A percentile compares a stretch with the other conserved stretches of the same genome.
These are phyloP conservation scores for Microbotryum scabiosae DNA, from an alignment of 1,284 basidiomycete genomes.

Conservation along the genomic window DNA sequence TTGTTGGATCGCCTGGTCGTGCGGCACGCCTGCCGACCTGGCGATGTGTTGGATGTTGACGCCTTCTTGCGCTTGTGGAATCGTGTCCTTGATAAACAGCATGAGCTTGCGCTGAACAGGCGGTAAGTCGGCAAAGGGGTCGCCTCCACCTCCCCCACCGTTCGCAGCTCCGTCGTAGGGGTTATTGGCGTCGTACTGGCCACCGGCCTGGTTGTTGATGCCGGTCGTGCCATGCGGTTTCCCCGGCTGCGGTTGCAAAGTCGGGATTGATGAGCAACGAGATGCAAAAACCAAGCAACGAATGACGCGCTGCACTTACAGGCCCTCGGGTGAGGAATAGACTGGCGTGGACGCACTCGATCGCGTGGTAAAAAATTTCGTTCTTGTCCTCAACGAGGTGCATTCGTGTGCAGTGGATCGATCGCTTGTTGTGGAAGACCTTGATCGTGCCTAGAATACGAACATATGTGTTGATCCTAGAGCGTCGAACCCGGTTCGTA, in stretches of 20 bases:
- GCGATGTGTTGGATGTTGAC: constrained; percentile 26
- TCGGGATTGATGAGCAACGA: too few relatives aligned
- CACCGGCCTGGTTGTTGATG: background rate
- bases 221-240: constrained; percentile 22
- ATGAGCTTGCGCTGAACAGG: constrained; percentile 58
- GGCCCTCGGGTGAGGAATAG: constrained; percentile 32
- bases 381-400: constrained; percentile 60
- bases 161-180: constrained; percentile 11
- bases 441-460: constrained; percentile 88
- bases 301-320: constrained; percentile 2
- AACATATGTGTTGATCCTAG: constrained; percentile 67
- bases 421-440: constrained; percentile 70
- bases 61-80: constrained; percentile 23
- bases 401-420: constrained; percentile 68
- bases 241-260: constrained; percentile 30
- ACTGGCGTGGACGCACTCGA: constrained; percentile 51
- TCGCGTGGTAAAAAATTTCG: constrained; percentile 73
- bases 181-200: constrained; percentile 1
- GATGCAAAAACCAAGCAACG: background rate
- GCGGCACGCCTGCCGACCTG: constrained; percentile 41
- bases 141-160: constrained; percentile 13
- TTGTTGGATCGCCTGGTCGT: constrained; percentile 48
- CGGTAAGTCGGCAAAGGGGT: constrained; percentile 52
- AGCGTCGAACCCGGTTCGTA: background rate
- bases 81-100: constrained; percentile 16